These are phyloP conservation scores for Clonostachys rhizophaga DNA, from an alignment of 2,329 filamentous ascomycete genomes.

Conservation along the genomic window DNA sequence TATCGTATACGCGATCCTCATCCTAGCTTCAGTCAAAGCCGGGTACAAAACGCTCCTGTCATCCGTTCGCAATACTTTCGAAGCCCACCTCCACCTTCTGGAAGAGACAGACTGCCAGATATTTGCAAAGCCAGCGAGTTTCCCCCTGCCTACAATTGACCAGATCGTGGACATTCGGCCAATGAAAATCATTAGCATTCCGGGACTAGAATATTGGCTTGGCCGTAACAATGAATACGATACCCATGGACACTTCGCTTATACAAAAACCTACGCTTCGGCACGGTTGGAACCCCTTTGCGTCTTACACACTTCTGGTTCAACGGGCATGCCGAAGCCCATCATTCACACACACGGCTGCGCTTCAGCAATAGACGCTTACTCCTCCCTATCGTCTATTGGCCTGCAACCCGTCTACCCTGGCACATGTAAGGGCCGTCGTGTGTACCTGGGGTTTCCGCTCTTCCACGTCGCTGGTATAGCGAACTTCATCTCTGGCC, in stretches of 20 bases:
- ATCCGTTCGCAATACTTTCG: constrained; percentile 21
- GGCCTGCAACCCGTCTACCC: constrained; percentile 1
- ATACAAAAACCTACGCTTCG: constrained; percentile 19
- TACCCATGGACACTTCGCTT: constrained; percentile 14
- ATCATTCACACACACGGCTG: constrained; percentile 9
- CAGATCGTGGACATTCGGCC: constrained; percentile 7
- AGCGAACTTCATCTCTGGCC: constrained; percentile 5
- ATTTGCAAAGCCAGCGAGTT: constrained; percentile 13
- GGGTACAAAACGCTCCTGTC: constrained; percentile 29
- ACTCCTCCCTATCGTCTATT: constrained; percentile 1
- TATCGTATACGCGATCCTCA: constrained; percentile 24
- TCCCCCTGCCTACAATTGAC: constrained; percentile 10
- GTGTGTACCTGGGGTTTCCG: constrained; percentile 8
- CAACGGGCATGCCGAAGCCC: constrained; percentile 24
- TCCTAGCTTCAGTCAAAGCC: constrained; percentile 33
- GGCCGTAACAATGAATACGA: background rate
- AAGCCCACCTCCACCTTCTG: constrained; percentile 18
- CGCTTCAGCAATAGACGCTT: constrained; percentile 4
- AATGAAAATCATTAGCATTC: constrained; percentile 13
- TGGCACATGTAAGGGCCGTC: constrained; percentile 1
- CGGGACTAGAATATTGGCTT: constrained; percentile 11
- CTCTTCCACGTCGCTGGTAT: constrained; percentile 9
- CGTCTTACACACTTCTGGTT: constrained; percentile 29
- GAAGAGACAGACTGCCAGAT: constrained; percentile 14
- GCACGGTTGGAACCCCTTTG: constrained; percentile 18